phyloP scores from a whole-genome alignment of 2,329 filamentous ascomycete species.

The Cladosporium sp. region DNA sequence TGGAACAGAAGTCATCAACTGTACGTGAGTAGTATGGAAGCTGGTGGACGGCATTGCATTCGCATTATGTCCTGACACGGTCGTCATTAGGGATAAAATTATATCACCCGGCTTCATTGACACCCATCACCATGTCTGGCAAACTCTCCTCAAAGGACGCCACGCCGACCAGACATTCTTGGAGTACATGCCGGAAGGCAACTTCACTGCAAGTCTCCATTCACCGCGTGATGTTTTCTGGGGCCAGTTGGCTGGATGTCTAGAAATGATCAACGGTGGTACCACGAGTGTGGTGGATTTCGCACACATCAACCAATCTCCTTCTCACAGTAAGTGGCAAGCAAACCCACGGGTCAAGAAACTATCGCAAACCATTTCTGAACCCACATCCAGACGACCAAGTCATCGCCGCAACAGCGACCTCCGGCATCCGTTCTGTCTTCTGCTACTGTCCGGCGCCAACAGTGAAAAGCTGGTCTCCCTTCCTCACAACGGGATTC shows the following conservation, averaged over 20 bases:
- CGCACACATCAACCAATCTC: constrained; percentile 31
- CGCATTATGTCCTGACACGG: no score
- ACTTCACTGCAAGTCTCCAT: constrained; percentile 35
- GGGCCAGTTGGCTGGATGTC: constrained; percentile 39
- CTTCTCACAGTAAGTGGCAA: constrained; percentile 23
- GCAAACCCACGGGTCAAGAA: no score
- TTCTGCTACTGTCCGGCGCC: constrained; percentile 40
- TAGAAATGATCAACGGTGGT: constrained; percentile 39
- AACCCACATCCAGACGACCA: constrained; percentile 14
- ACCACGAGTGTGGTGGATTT: constrained; percentile 40
- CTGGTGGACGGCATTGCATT: no score
- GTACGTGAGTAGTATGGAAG: no score
- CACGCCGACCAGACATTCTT: constrained; percentile 38
- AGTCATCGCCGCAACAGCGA: constrained; percentile 38
- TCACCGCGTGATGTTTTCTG: constrained; percentile 42
- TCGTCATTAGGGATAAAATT: constrained; percentile 32
- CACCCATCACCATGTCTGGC: constrained; percentile 45
- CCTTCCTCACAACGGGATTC: constrained; percentile 21
- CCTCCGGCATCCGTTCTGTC: constrained; percentile 44
- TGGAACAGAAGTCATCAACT: constrained; percentile 35
- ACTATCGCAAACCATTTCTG: no score
- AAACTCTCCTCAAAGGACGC: constrained; percentile 37
- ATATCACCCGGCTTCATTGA: constrained; percentile 42
- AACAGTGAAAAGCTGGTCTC: constrained; percentile 28
- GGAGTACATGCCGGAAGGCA: constrained; percentile 40